Percentiles rank a stretch among this genome's conserved stretches.
phyloP scores from a whole-genome alignment of 2,329 filamentous ascomycete species.

The Exophiala sideris region DNA sequence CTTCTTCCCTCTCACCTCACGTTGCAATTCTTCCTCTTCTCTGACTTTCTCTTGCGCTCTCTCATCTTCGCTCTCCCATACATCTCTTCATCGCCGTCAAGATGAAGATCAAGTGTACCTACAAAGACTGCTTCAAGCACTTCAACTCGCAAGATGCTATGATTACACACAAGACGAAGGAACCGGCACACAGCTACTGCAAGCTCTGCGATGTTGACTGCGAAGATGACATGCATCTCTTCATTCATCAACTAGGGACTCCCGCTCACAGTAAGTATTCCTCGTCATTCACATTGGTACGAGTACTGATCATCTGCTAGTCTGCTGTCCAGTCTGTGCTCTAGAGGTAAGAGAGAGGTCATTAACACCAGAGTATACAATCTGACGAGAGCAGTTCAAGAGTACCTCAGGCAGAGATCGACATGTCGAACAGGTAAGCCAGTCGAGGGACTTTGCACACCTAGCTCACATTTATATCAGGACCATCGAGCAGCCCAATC shows the following conservation, averaged over 20 bases:
- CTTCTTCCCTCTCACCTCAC: too few relatives aligned
- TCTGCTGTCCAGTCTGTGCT: slow-evolving; percentile 56
- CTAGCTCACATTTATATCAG: slow-evolving; percentile 1
- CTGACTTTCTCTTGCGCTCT: background rate
- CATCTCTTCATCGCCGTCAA: background rate
- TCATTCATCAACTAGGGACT: slow-evolving; percentile 49
- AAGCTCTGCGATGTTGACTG: slow-evolving; percentile 45
- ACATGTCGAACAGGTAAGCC: slow-evolving; percentile 50
- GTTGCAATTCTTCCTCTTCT: background rate
- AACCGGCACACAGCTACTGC: slow-evolving; percentile 42
- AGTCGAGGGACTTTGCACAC: slow-evolving; percentile 21
- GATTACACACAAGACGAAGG: slow-evolving; percentile 49
- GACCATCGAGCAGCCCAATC: slow-evolving; percentile 46
- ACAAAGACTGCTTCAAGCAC: slow-evolving; percentile 41
- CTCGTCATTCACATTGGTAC: background rate
- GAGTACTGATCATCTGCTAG: slow-evolving; percentile 13
- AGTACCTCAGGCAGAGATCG: slow-evolving; percentile 49
- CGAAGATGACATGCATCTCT: slow-evolving; percentile 41
- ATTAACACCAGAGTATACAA: background rate
- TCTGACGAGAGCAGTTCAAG: slow-evolving; percentile 40
- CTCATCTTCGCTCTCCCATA: background rate
- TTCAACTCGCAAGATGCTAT: slow-evolving; percentile 49
- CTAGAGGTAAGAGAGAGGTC: slow-evolving; percentile 36
- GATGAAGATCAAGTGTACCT: slow-evolving; percentile 42
- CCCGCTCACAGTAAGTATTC: slow-evolving; percentile 39